These are phyloP conservation scores for Candida jianshihensis DNA, from an alignment of 805 yeast genomes.

Conservation along the genomic window DNA sequence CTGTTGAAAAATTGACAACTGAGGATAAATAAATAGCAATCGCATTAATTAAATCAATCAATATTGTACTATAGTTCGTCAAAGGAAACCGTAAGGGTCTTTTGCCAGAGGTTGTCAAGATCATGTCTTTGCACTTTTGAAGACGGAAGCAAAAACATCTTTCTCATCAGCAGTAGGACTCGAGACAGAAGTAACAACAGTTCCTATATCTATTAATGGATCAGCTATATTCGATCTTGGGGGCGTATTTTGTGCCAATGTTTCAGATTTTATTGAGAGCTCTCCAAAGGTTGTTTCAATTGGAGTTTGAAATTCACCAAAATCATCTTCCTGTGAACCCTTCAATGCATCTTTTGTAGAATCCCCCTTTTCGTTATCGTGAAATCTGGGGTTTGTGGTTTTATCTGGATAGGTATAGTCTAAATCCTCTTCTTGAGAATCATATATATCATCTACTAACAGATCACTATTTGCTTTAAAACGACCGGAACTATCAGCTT, in stretches of 20 bases:
- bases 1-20: constrained; percentile 6
- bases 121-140: constrained; percentile 21
- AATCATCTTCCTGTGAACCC: constrained; percentile 29
- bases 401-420: constrained; percentile 6
- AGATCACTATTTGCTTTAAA: not conserved
- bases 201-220: not conserved
- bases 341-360: constrained; percentile 7
- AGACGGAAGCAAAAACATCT: constrained; percentile 25
- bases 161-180: constrained; percentile 6
- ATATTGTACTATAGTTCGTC: no score
- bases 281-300: not conserved
- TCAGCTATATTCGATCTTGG: not conserved
- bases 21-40: constrained; percentile 7
- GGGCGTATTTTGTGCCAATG: not conserved
- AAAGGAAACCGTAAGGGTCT: no score
- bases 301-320: constrained; percentile 28
- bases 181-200: not conserved
- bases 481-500: not conserved
- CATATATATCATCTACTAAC: constrained; percentile 5
- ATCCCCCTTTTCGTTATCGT: constrained; percentile 7
- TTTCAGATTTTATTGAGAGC: not conserved
- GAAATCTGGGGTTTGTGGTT: not conserved
- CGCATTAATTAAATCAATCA: not conserved
- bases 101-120: no score
- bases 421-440: constrained; percentile 13